phyloP scores from a whole-genome alignment of 1,284 basidiomycete species.

The Rugosomyces carneus region DNA sequence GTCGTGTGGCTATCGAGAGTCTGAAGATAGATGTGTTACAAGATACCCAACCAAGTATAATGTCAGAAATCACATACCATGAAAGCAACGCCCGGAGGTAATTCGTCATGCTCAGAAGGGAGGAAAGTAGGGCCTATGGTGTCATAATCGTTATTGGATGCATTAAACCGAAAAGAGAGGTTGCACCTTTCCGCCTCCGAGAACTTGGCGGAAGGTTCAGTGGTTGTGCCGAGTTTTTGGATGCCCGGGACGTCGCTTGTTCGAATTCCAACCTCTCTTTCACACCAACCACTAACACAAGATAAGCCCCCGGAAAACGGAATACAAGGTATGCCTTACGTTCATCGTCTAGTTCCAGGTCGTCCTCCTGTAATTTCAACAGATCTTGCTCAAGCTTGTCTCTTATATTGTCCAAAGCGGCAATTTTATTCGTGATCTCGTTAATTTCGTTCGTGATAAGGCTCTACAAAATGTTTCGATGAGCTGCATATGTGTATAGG shows the following conservation, averaged over 20 bases:
- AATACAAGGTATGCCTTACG: constrained; percentile 40
- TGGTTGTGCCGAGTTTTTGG: constrained; percentile 30
- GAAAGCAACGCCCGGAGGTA: constrained; percentile 93
- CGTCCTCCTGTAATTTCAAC: constrained; percentile 88
- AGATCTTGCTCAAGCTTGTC: constrained; percentile 79
- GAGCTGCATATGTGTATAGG: constrained; percentile 3
- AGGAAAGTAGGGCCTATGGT: constrained; percentile 83
- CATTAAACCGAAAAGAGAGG: background rate
- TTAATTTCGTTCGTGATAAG: constrained; percentile 81
- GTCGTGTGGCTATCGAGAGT: constrained; percentile 77
- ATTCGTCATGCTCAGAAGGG: constrained; percentile 94
- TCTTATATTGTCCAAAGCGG: constrained; percentile 78
- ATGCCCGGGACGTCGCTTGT: constrained; percentile 35
- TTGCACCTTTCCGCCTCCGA: constrained; percentile 67
- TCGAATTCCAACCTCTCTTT: constrained; percentile 76
- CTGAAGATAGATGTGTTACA: constrained; percentile 31
- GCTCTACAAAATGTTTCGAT: constrained; percentile 42
- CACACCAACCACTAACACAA: constrained; percentile 71
- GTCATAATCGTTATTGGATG: background rate
- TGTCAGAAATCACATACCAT: constrained; percentile 58
- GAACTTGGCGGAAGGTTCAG: constrained; percentile 56
- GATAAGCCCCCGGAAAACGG: constrained; percentile 10
- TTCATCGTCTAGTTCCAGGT: constrained; percentile 93
- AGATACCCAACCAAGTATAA: constrained; percentile 1
- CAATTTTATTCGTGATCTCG: constrained; percentile 86